These are phyloP conservation scores for Plasmodium adleri DNA, from an alignment of 169 alveolate species.

Conservation along the genomic window DNA sequence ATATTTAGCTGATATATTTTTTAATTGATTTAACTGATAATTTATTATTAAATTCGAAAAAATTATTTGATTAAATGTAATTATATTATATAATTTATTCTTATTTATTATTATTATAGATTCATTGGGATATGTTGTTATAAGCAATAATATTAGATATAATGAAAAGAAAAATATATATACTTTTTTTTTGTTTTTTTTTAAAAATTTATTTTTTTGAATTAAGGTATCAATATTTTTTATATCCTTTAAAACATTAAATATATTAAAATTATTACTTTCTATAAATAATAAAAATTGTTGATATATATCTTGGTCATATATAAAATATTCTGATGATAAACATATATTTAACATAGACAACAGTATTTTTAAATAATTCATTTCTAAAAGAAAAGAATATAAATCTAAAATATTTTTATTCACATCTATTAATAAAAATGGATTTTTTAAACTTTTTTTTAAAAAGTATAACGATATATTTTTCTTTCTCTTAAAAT, in stretches of 20 bases:
- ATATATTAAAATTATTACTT: slow-evolving; percentile 22
- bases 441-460: slow-evolving; percentile 16
- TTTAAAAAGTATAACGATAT: slow-evolving; percentile 11
- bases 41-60: slow-evolving; percentile 52
- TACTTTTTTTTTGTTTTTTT: slow-evolving; percentile 4
- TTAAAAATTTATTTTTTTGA: not conserved
- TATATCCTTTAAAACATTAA: slow-evolving; percentile 24
- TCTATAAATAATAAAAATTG: slow-evolving; percentile 31
- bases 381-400: slow-evolving; percentile 11
- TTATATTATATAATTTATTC: slow-evolving; percentile 21
- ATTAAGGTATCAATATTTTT: not conserved
- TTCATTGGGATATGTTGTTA: slow-evolving; percentile 48
- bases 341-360: slow-evolving; percentile 49
- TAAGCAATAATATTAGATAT: slow-evolving; percentile 17
- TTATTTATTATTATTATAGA: slow-evolving; percentile 40
- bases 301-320: slow-evolving; percentile 18
- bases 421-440: slow-evolving; percentile 32
- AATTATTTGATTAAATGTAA: slow-evolving; percentile 9
- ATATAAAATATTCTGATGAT: slow-evolving; percentile 57
- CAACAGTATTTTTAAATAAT: slow-evolving; percentile 39
- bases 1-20: slow-evolving; percentile 3
- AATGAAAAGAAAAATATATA: slow-evolving; percentile 36
- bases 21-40: slow-evolving; percentile 27
- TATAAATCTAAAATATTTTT: slow-evolving; percentile 33
- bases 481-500: not conserved